phyloP scores from a whole-genome alignment of 441 rosid genomes.

The Manihot esculenta region DNA sequence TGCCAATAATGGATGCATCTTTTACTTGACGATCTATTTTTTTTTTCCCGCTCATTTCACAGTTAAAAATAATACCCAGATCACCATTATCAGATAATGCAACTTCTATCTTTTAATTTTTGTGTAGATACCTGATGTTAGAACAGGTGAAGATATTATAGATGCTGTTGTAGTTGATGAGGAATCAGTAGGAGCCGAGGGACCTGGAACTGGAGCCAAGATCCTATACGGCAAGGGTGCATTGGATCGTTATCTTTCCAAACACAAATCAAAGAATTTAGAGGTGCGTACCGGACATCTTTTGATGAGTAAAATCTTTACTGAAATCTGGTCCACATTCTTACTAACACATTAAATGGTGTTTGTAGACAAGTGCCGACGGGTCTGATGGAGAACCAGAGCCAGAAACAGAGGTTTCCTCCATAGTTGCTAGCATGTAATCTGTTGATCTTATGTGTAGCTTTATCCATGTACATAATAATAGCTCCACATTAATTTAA shows the following conservation, averaged over 20 bases:
- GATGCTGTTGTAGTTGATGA: constrained; percentile 88
- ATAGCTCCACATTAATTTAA: constrained; percentile 10
- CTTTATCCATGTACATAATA: constrained; percentile 45
- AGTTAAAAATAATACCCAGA: background rate
- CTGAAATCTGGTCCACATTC: background rate
- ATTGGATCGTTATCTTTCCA: constrained; percentile 56
- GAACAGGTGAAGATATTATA: constrained; percentile 65
- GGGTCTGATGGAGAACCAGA: constrained; percentile 63
- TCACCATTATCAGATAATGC: background rate
- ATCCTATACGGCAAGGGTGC: constrained; percentile 82
- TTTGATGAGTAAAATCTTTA: background rate
- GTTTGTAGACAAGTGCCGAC: constrained; percentile 49
- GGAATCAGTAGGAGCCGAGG: constrained; percentile 67
- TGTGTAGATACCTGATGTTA: constrained; percentile 81
- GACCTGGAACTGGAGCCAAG: constrained; percentile 64
- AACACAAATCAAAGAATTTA: constrained; percentile 40
- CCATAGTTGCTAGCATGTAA: constrained; percentile 89
- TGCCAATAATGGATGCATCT: background rate
- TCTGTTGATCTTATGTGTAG: constrained; percentile 30
- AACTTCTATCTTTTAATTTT: background rate
- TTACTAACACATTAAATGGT: constrained; percentile 2
- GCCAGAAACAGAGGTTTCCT: constrained; percentile 67
- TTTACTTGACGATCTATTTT: no score
- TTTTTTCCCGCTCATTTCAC: background rate
- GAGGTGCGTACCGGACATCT: constrained; percentile 33